Conservation (phyloP, 1,284 basidiomycete genomes). For the Trametes versicolor region DNA sequence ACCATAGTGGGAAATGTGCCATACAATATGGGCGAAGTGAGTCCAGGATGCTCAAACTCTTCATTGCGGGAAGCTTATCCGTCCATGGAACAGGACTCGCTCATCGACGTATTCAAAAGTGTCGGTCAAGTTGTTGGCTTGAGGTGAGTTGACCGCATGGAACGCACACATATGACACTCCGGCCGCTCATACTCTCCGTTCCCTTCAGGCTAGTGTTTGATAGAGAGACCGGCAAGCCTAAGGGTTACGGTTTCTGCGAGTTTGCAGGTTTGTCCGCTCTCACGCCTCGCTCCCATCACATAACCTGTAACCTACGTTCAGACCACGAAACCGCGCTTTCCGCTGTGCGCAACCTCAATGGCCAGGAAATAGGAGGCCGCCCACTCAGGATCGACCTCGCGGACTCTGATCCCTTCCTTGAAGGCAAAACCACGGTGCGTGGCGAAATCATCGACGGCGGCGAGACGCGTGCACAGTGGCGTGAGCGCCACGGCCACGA, state of each 20-base stretch:
- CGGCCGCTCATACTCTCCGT: slow-evolving; percentile 7
- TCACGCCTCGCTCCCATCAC: neutral
- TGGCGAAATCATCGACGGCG: slow-evolving; percentile 71
- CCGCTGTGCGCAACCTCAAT: slow-evolving; percentile 82
- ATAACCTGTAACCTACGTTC: neutral
- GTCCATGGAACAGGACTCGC: slow-evolving; percentile 64
- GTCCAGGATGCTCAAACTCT: slow-evolving; percentile 31
- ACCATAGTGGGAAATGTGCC: slow-evolving; percentile 83
- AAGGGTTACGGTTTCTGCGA: slow-evolving; percentile 99
- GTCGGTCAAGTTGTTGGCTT: slow-evolving; percentile 91
- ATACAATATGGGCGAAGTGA: slow-evolving; percentile 84
- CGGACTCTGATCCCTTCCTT: slow-evolving; percentile 58
- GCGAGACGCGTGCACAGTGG: slow-evolving; percentile 66
- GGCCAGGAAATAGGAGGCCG: slow-evolving; percentile 77
- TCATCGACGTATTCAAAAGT: slow-evolving; percentile 87
- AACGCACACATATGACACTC: neutral
- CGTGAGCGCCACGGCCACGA: slow-evolving; percentile 54
- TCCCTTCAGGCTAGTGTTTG: slow-evolving; percentile 87
- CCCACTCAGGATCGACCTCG: slow-evolving; percentile 76
- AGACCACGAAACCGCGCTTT: slow-evolving; percentile 93
- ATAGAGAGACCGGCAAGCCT: slow-evolving; percentile 94
- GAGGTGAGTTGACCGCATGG: slow-evolving; percentile 56
- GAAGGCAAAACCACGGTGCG: slow-evolving; percentile 63
- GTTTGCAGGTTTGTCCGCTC: slow-evolving; percentile 82
- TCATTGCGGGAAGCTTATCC: slow-evolving; percentile 6